These are phyloP conservation scores for Aspergillus ibericus DNA, from an alignment of 2,329 filamentous ascomycete genomes.

Conservation along the genomic window DNA sequence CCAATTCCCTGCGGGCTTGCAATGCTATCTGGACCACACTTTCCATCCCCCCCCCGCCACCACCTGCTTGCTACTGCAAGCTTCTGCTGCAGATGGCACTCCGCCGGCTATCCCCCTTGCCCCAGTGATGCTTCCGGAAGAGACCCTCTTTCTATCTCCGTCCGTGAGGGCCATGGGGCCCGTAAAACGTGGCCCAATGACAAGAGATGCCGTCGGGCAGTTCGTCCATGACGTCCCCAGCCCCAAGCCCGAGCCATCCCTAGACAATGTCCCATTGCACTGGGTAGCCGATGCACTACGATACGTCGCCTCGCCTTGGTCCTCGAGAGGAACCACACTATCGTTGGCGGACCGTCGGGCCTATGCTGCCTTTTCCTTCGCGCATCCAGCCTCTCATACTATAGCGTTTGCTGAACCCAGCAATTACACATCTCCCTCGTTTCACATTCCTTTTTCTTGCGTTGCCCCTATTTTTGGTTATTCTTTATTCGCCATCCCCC, in stretches of 20 bases:
- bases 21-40: conserved; percentile 24
- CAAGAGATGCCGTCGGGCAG: conserved; percentile 28
- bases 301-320: conserved; percentile 39
- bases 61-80: conserved; percentile 30
- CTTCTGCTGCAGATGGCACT: conserved; percentile 30
- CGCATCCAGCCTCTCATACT: conserved; percentile 31
- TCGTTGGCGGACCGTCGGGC: conserved; percentile 31
- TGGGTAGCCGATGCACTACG: conserved; percentile 29
- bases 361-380: conserved; percentile 27
- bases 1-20: conserved; percentile 24
- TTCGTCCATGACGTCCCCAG: conserved; percentile 36
- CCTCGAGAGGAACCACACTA: conserved; percentile 25
- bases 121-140: conserved; percentile 26
- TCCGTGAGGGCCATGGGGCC: conserved; percentile 30
- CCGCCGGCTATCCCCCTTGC: conserved; percentile 27
- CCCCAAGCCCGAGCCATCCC: conserved; percentile 31
- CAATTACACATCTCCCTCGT: conserved; percentile 25
- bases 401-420: conserved; percentile 24
- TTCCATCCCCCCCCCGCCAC: conserved; percentile 18
- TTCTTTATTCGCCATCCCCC: conserved; percentile 18
- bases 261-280: conserved; percentile 29
- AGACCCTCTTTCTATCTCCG: conserved; percentile 22
- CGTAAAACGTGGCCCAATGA: conserved; percentile 47
- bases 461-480: conserved; percentile 20
- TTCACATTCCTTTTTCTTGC: conserved; percentile 20